phyloP scores from a whole-genome alignment of 2,329 filamentous ascomycete genomes.

The Chrysosporium keratinophilum region DNA sequence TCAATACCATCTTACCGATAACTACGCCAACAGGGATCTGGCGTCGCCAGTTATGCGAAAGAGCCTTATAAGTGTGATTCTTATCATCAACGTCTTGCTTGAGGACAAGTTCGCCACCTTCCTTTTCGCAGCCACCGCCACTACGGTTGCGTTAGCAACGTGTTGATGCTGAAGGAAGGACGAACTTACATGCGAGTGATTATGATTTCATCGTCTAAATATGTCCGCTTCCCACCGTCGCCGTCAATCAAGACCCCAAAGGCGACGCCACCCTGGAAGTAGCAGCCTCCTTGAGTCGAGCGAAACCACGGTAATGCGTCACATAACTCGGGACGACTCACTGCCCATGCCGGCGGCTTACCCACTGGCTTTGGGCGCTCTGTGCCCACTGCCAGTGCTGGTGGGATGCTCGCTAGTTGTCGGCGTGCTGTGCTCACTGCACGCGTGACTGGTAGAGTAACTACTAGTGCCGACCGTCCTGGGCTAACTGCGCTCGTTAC shows the following conservation, averaged over 20 bases:
- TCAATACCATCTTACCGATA: slow-evolving; percentile 36
- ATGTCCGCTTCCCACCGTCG: slow-evolving; percentile 45
- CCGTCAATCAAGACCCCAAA: slow-evolving; percentile 52
- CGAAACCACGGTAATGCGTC: slow-evolving; percentile 55
- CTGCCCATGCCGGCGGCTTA: slow-evolving; percentile 47
- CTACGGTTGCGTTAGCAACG: slow-evolving; percentile 26
- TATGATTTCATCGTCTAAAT: slow-evolving; percentile 51
- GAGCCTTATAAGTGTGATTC: slow-evolving; percentile 28
- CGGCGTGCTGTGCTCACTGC: not conserved
- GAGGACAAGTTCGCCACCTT: slow-evolving; percentile 40
- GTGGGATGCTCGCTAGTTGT: not conserved
- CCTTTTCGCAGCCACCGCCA: slow-evolving; percentile 45
- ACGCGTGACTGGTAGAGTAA: too few species aligned
- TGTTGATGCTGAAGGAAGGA: not conserved
- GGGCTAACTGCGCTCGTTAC: too few species aligned
- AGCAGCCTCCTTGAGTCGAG: slow-evolving; percentile 50
- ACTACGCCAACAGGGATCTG: slow-evolving; percentile 47
- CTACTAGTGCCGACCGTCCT: not conserved
- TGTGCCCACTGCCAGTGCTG: not conserved
- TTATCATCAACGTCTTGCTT: slow-evolving; percentile 38
- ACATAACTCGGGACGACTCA: slow-evolving; percentile 50
- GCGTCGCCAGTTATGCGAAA: slow-evolving; percentile 39
- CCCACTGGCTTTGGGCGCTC: slow-evolving; percentile 17
- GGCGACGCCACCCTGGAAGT: slow-evolving; percentile 42
- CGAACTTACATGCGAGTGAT: slow-evolving; percentile 52